A percentile compares a stretch with the other conserved stretches of the same genome.
Evolutionary conservation across 1,284 basidiomycete genomes (phyloP).

Genomic region (Phellinidium pouzarii): DNA sequence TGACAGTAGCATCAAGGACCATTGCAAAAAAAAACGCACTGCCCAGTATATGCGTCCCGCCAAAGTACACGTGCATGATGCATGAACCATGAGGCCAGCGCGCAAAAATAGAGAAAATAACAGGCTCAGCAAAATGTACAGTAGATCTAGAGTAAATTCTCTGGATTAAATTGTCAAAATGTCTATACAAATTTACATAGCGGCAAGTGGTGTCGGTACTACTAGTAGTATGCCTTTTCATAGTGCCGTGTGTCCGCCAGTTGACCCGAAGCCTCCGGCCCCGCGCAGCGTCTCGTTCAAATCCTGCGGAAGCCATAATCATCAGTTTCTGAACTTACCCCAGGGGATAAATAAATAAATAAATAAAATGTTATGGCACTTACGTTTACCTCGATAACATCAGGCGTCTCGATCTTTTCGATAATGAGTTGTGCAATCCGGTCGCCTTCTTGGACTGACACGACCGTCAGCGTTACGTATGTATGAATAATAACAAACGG

Average conservation of each 20-base stretch:
- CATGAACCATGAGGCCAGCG: neutral
- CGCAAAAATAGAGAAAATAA: neutral
- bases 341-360: too few relatives aligned
- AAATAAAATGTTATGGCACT: conserved; percentile 26
- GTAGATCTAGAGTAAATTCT: neutral
- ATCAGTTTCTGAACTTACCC: too few relatives aligned
- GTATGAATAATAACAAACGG: neutral
- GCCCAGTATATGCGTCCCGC: neutral
- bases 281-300: conserved; percentile 84
- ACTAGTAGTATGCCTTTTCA: conserved; percentile 20
- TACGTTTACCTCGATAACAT: conserved; percentile 80
- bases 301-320: conserved; percentile 38
- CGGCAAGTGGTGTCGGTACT: neutral
- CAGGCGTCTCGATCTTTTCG: conserved; percentile 85
- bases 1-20: neutral
- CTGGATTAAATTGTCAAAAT: neutral
- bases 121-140: neutral
- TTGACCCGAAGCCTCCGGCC: conserved; percentile 89
- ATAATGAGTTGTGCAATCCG: conserved; percentile 92
- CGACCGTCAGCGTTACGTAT: neutral
- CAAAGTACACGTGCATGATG: neutral
- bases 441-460: conserved; percentile 81
- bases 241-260: conserved; percentile 67
- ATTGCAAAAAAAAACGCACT: neutral
- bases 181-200: neutral